Conservation (phyloP, 2,329 filamentous ascomycete genomes). For the Phyllachora maydis region DNA sequence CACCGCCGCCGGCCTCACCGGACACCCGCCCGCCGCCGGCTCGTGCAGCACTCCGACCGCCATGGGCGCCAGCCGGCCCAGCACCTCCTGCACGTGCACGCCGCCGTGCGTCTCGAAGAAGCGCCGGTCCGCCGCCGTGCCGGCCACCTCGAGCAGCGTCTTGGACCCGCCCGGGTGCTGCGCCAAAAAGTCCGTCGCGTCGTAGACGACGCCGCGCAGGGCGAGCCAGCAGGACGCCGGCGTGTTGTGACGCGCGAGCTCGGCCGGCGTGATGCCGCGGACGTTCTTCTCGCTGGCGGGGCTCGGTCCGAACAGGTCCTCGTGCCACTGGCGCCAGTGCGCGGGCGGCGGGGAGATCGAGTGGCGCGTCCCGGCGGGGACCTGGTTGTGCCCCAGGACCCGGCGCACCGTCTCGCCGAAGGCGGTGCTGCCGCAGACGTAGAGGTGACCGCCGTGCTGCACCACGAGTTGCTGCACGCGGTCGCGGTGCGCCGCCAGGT, state of each 20-base stretch:
- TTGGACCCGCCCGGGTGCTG: constrained; percentile 1
- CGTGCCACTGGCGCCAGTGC: too few relatives aligned
- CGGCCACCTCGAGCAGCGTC: constrained; percentile 1
- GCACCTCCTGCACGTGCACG: neutral
- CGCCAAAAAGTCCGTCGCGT: neutral
- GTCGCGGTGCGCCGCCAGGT: too few relatives aligned
- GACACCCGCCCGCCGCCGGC: too few relatives aligned
- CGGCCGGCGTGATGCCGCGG: too few relatives aligned
- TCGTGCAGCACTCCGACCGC: neutral
- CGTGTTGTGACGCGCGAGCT: neutral
- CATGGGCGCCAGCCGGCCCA: neutral
- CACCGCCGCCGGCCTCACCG: neutral
- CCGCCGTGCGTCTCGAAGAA: neutral
- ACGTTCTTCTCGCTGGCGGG: too few relatives aligned
- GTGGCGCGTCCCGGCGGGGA: too few relatives aligned
- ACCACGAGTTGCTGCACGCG: too few relatives aligned
- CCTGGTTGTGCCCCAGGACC: too few relatives aligned
- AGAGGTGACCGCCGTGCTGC: neutral
- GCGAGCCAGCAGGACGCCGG: neutral
- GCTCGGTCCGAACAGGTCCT: too few relatives aligned
- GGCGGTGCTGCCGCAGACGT: neutral
- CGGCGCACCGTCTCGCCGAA: constrained; percentile 1
- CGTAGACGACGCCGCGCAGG: neutral
- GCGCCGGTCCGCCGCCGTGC: neutral
- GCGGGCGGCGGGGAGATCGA: too few relatives aligned